Percentiles rank a stretch among this genome's conserved stretches.
Conservation (phyloP, 306 rosid genomes). For the Rosa persica region DNA sequence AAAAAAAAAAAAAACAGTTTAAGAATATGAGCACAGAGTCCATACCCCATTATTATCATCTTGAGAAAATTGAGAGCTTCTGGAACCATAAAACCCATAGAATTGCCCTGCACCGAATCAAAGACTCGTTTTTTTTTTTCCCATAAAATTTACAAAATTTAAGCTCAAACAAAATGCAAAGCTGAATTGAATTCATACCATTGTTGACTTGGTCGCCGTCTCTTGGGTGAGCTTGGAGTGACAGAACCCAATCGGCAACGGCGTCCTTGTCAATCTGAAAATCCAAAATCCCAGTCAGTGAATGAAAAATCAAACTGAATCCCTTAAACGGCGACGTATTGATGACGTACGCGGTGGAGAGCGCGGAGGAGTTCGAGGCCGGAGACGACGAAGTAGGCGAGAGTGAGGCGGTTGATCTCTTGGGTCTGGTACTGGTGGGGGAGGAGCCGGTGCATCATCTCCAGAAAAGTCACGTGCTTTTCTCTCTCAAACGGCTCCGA, state of each 20-base stretch:
- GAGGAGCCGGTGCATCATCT: constrained; percentile 72
- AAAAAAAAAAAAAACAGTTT: too few species aligned
- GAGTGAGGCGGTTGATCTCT: constrained; percentile 88
- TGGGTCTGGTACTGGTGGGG: constrained; percentile 64
- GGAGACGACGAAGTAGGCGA: constrained; percentile 85
- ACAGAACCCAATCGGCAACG: constrained; percentile 74
- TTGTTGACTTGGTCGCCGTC: constrained; percentile 33
- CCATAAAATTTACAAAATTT: neutral
- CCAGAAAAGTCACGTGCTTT: constrained; percentile 48
- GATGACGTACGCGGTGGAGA: constrained; percentile 42
- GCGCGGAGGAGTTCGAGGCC: constrained; percentile 70
- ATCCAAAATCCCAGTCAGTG: neutral
- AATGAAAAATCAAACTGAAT: neutral
- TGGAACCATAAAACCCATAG: constrained; percentile 84
- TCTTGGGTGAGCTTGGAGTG: constrained; percentile 66
- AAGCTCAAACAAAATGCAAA: neutral
- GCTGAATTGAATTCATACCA: constrained; percentile 33
- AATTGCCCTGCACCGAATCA: constrained; percentile 63
- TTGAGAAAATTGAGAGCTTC: constrained; percentile 66
- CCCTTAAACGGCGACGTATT: neutral
- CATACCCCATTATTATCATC: constrained; percentile 63
- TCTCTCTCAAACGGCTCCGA: constrained; percentile 49
- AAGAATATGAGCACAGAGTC: too few species aligned
- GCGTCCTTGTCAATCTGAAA: constrained; percentile 63
- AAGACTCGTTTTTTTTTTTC: neutral